Evolutionary conservation across 768 basidiomycete species (phyloP).

Genomic region (Scleroderma citrinum): DNA sequence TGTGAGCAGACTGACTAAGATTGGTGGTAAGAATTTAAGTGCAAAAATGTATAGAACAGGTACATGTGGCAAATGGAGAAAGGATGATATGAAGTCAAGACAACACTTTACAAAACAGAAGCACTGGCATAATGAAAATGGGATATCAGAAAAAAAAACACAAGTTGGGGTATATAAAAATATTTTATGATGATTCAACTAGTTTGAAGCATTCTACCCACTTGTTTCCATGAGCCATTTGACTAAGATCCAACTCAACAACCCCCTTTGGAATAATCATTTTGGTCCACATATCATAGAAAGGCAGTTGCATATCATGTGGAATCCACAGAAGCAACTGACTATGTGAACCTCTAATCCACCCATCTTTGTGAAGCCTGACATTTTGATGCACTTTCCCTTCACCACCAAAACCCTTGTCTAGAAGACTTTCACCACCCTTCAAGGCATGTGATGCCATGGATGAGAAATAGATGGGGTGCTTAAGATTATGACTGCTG

Average conservation of each 20-base stretch:
- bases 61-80: no score
- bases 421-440: not conserved
- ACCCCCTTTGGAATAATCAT: not conserved
- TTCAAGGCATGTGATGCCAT: not conserved
- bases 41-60: no score
- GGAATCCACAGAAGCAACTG: slow-evolving; percentile 2
- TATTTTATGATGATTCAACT: not conserved
- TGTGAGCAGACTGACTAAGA: no score
- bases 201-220: not conserved
- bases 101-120: no score
- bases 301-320: not conserved
- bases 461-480: not conserved
- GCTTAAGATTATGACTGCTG: not conserved
- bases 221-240: not conserved
- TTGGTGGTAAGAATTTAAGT: no score
- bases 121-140: no score
- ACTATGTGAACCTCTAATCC: slow-evolving; percentile 1
- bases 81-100: no score
- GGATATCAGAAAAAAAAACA: no score
- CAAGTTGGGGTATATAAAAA: no score
- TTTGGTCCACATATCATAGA: not conserved
- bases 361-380: slow-evolving; percentile 5
- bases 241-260: slow-evolving; percentile 1
- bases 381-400: not conserved
- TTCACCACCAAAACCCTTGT: no score